Evolutionary conservation across 257 asterid species (phyloP), one percentile per base, ranked within the genome.

Genomic region (Coffea canephora): DNA sequence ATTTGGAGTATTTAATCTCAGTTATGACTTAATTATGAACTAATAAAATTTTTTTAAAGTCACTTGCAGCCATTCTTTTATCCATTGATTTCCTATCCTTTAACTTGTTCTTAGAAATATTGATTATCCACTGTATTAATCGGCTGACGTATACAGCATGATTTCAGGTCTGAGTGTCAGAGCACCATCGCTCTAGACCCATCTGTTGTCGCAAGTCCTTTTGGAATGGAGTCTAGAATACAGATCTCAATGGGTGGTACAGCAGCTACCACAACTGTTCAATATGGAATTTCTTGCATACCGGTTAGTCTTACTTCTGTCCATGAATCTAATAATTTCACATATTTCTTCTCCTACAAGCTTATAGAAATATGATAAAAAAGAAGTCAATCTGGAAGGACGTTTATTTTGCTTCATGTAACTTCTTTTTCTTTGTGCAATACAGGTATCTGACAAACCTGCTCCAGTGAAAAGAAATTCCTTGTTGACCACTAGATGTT

Each of bases 271-370:
- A 39, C 55, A 31, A 65, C 83, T 59, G 62, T 77, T 27, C 89
- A 80, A 18, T 74, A 74, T 69, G 89, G 89, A 45, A 86, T 86
- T 69, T 86, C 86, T 50, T 68, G 87, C 67, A 76, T 84, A 19
- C 82, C 84, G 50, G 89, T 83, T 69, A 86, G 87, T 80, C 68
- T 57, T 66, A n/a, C n/a, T n/a, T n/a, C n/a, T n/a, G n/a, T n/a
- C 74, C 62, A 23, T 31, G 43, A 21, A 70, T 73, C 27, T 27
- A 18, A 19, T 1, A 1, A 65, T 27, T 27, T 52, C 15, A 21
- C 15, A 31, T 18, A 48, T 11, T 50, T 50, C 27, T 65, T 7
- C 52, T 70, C 57, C 49, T 65, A 49, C 67, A 19, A 11, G 13
- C 21, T 19, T 34, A 23, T 48, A 64, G 19, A 4, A 65, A 34